Base-by-base conservation (phyloP, 371 early-diverging fungal species). In the Haplosporangium sp. region DNA sequence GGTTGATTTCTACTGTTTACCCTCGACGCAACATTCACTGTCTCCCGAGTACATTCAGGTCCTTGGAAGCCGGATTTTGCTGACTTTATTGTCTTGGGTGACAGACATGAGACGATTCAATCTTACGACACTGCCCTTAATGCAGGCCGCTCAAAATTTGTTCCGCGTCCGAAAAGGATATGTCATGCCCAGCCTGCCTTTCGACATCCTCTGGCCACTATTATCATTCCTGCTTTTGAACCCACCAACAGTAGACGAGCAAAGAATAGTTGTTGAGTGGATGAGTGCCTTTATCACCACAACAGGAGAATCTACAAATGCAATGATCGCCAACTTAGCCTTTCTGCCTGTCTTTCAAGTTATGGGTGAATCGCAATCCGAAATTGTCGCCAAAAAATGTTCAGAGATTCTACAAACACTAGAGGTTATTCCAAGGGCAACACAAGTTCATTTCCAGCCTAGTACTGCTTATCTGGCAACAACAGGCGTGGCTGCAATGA, bases 311-410 rank as follows among this genome's bases (percentile, higher is more conserved):
- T 47, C 63, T 17, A 47, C 40, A 4, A 40, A 53, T 17, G 65
- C 86, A 9, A 71, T 83, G 55, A 72, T 71, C 13, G 68, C 81
- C 35, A 70, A 78, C 50, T 53, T 88, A 40, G 88, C 88, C 6
- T 85, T 88, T 37, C 61, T 90, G 11, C 89, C 90, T 1, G 74
- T 89, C 8, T 87, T 89, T 57, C 90, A 90, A 56, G 79, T 87
- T 19, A 69, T 89, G 55, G 75, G 74, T 3, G 81, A 79, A 44
- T 74, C 89, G 0, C 88, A 88, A 47, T 53, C 81, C 2, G 81
- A 79, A 3, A 81, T 71, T 2, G 71, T 63, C 44, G 69, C 68
- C 44, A 72, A 70, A 45, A 62, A 58, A n/a, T 74, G 74, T 27
- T 63, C 76, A 8, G 73, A 73, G 52, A 69, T 83, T 17, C 50